Conservation (phyloP, 805 yeast species). For the Kregervanrija delftensis region DNA sequence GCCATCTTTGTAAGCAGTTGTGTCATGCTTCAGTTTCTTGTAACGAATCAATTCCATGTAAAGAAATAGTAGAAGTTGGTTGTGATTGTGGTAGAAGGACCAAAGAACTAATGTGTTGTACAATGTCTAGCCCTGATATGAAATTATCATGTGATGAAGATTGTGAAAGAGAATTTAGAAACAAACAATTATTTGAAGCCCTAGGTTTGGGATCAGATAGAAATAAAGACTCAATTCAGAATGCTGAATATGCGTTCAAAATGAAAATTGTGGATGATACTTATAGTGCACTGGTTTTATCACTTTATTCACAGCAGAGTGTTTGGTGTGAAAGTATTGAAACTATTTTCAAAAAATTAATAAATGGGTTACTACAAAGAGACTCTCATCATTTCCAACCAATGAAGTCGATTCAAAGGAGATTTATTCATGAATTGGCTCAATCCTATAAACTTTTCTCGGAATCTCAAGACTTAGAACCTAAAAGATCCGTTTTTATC, state of each 20-base stretch:
- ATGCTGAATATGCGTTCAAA: constrained; percentile 17
- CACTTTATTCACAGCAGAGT: constrained; percentile 46
- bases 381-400: constrained; percentile 59
- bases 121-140: constrained; percentile 21
- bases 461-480: constrained; percentile 79
- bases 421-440: constrained; percentile 64
- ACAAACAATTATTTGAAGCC: constrained; percentile 56
- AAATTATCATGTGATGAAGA: constrained; percentile 61
- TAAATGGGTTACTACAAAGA: constrained; percentile 30
- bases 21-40: constrained; percentile 62
- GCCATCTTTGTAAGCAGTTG: constrained; percentile 53
- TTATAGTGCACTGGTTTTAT: constrained; percentile 41
- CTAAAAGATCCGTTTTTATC: constrained; percentile 67
- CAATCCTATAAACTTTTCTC: constrained; percentile 50
- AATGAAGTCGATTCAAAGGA: constrained; percentile 63
- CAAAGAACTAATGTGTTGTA: constrained; percentile 45
- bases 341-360: constrained; percentile 40
- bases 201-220: constrained; percentile 29
- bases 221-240: constrained; percentile 8
- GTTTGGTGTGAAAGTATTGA: constrained; percentile 69
- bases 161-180: constrained; percentile 58
- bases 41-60: constrained; percentile 45
- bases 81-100: constrained; percentile 63
- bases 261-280: constrained; percentile 25
- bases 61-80: constrained; percentile 37